Evolutionary conservation across 1,139 yeast genomes (phyloP).

Genomic region (Yamadazyma atlantica): DNA sequence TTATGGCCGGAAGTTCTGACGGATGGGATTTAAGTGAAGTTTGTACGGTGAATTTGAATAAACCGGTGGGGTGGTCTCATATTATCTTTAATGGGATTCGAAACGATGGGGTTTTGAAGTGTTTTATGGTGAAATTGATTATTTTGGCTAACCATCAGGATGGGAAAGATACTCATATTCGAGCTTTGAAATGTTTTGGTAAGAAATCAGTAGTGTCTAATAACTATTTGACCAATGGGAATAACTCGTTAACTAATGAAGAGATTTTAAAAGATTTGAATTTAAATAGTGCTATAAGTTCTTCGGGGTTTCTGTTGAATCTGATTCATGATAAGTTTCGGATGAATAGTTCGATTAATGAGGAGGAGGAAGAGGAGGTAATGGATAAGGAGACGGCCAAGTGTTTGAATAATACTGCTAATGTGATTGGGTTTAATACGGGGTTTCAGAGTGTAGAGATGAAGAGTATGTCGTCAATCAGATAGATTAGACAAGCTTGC

Average conservation of each 20-base stretch:
- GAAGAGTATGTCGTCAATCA: constrained; percentile 40
- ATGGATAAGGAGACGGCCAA: constrained; percentile 23
- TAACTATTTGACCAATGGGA: constrained; percentile 5
- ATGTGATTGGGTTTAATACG: constrained; percentile 42
- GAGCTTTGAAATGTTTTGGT: constrained; percentile 59
- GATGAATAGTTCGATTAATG: constrained; percentile 1
- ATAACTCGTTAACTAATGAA: constrained; percentile 14
- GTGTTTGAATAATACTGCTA: constrained; percentile 37
- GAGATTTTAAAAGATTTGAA: constrained; percentile 32
- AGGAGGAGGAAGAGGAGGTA: background rate
- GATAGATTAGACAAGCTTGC: constrained; percentile 21
- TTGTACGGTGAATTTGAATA: constrained; percentile 59
- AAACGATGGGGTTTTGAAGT: constrained; percentile 60
- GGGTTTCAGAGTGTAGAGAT: constrained; percentile 44
- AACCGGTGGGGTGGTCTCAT: constrained; percentile 88
- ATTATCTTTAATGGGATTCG: constrained; percentile 64
- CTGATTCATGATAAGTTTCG: constrained; percentile 9
- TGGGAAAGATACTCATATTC: constrained; percentile 91
- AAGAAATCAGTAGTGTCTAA: constrained; percentile 23
- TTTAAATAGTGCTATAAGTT: constrained; percentile 24
- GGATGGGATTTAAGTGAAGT: constrained; percentile 82
- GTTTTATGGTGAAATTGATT: constrained; percentile 70
- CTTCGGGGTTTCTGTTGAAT: constrained; percentile 34
- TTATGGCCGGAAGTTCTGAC: constrained; percentile 79
- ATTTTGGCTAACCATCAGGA: constrained; percentile 86